phyloP scores from a whole-genome alignment of 129 eudicot species.

The Chrysanthemum seticuspe region DNA sequence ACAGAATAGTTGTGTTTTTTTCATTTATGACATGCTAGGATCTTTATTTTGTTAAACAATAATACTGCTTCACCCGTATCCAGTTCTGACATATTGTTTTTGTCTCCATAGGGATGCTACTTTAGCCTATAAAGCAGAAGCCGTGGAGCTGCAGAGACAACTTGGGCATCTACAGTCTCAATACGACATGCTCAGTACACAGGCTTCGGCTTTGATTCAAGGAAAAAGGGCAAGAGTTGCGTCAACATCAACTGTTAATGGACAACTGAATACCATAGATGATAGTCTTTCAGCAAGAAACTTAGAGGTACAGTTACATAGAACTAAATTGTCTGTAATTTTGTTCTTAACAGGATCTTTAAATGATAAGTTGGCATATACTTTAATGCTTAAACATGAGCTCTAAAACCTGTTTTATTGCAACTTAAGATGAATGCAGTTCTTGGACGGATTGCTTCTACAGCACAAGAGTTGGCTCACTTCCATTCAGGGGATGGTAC shows the following conservation, averaged over 20 bases:
- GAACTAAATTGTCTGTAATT: not conserved
- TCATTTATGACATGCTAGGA: too few relatives aligned
- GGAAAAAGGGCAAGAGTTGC: conserved; percentile 96
- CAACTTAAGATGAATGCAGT: conserved; percentile 82
- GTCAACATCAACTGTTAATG: conserved; percentile 81
- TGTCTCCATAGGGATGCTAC: conserved; percentile 71
- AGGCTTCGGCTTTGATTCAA: conserved; percentile 81
- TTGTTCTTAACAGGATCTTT: conserved; percentile 21
- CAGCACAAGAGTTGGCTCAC: conserved; percentile 90
- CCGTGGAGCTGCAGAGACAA: conserved; percentile 84
- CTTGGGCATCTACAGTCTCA: conserved; percentile 83
- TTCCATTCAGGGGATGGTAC: conserved; percentile 98
- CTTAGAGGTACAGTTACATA: conserved; percentile 57
- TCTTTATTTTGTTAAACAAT: not conserved
- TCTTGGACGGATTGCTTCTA: conserved; percentile 90
- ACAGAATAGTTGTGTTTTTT: too few relatives aligned
- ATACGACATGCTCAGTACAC: conserved; percentile 85
- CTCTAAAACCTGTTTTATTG: conserved; percentile 31
- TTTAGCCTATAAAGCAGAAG: conserved; percentile 74
- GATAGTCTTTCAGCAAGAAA: conserved; percentile 87
- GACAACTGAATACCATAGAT: conserved; percentile 65
- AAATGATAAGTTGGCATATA: conserved; percentile 1
- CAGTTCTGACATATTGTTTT: conserved; percentile 11
- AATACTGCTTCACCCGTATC: too few relatives aligned
- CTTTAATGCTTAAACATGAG: not conserved